Evolutionary conservation across 805 yeast genomes (phyloP), one percentile per base, ranked within the genome.

Genomic region (Starmerella potacharoeniae): DNA sequence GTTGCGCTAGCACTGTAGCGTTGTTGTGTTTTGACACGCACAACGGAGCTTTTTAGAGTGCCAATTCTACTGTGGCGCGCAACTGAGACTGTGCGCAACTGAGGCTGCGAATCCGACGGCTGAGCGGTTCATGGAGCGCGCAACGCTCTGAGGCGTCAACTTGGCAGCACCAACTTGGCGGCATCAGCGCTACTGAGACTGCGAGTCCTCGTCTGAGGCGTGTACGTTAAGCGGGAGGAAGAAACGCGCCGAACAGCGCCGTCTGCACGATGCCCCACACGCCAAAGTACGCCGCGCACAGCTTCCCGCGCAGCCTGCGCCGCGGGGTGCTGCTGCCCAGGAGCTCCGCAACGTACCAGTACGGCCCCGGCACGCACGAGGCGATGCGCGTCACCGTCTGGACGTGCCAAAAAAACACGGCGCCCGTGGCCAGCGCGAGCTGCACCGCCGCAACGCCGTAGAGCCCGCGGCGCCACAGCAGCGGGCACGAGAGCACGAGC

Each of bases 311-410:
- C 3, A 45, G 54, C 9, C 56, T 55, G 5, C 17, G n/a, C n/a
- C 10, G 17, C 41, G 37, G 28, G 14, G 10, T n/a, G 43, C 57
- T 55, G 41, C 67, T 67, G 36, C 61, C 51, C 35, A 66, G 56
- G 51, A 68, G 62, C 53, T 73, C 72, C 6, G 84, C 79, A 31
- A 83, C 62, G 65, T 80, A 82, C 95, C 95, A 86, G 61, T 80
- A 77, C 54, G 80, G 78, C 8, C 86, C 65, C 0, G 97, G 97
- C 36, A 86, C 67, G 65, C 88, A 86, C 6, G 91, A 77, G 10
- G 84, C 78, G 5, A 90, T 77, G 53, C 98, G 75, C 41, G 85
- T 87, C 55, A 91, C 73, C 37, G 90, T 88, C 68, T 91, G 98
- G 39, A 84, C 86, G 67, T 91, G 90, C 79, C 93, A 86, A 51